phyloP scores from a whole-genome alignment of 1,284 basidiomycete species.

The Agaricales sp. region DNA sequence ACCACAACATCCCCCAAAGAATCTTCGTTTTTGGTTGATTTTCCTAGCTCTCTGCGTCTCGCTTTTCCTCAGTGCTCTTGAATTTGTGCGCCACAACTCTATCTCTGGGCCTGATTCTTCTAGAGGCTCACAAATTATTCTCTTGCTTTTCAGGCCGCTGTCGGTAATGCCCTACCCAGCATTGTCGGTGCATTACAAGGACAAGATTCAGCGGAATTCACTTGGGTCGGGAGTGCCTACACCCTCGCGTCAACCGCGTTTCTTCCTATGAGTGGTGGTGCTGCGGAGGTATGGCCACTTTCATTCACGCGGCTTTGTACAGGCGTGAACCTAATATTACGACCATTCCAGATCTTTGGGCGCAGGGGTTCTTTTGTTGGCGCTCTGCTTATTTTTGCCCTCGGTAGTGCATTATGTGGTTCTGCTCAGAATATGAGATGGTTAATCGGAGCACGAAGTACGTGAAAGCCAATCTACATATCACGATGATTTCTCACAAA shows the following conservation, averaged over 20 bases:
- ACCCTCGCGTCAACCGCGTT: constrained; percentile 25
- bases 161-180: constrained; percentile 22
- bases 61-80: constrained; percentile 24
- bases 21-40: constrained; percentile 23
- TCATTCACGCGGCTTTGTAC: too few species aligned
- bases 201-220: constrained; percentile 18
- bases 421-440: constrained; percentile 28
- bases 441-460: constrained; percentile 30
- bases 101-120: neutral
- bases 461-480: constrained; percentile 8
- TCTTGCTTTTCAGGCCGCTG: constrained; percentile 13
- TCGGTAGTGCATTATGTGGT: constrained; percentile 34
- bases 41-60: constrained; percentile 21
- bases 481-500: neutral
- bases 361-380: constrained; percentile 25
- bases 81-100: constrained; percentile 16
- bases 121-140: constrained; percentile 13
- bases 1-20: too few species aligned
- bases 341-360: constrained; percentile 27
- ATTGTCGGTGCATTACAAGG: constrained; percentile 17
- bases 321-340: too few species aligned
- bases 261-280: constrained; percentile 17
- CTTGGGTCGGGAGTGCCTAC: constrained; percentile 26
- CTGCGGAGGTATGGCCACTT: constrained; percentile 17
- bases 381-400: constrained; percentile 27